Evolutionary conservation across 306 rosid genomes (phyloP).

Genomic region (Citrullus amarus): DNA sequence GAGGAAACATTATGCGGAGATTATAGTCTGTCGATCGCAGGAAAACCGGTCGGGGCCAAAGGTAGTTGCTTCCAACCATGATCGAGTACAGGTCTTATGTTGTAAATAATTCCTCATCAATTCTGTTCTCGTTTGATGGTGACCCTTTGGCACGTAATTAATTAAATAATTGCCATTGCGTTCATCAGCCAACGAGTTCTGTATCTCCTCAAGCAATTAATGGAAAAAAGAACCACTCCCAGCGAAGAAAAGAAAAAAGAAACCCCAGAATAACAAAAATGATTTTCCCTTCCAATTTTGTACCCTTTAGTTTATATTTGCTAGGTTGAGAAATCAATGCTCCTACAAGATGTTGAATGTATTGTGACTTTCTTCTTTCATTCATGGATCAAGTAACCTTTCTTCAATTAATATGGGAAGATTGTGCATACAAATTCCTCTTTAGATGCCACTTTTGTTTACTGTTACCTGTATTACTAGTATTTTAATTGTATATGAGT

Average conservation of each 20-base stretch:
- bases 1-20: slow-evolving; percentile 12
- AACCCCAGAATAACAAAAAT: not conserved
- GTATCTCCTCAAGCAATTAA: slow-evolving; percentile 12
- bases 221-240: not conserved
- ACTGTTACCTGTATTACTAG: not conserved
- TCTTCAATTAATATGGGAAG: not conserved
- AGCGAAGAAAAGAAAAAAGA: too few relatives aligned
- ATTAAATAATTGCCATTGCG: slow-evolving; percentile 28
- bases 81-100: slow-evolving; percentile 33
- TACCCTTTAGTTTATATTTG: not conserved
- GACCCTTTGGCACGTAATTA: slow-evolving; percentile 20
- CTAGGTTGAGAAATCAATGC: slow-evolving; percentile 4
- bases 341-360: slow-evolving; percentile 10
- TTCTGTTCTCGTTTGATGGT: slow-evolving; percentile 9
- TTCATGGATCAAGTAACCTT: slow-evolving; percentile 1
- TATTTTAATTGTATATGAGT: not conserved
- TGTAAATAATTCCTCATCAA: slow-evolving; percentile 23
- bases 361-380: not conserved
- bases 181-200: slow-evolving; percentile 26
- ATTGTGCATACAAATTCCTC: not conserved
- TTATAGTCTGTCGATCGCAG: not conserved
- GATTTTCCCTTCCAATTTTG: not conserved
- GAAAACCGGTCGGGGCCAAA: slow-evolving; percentile 2
- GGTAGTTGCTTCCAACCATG: slow-evolving; percentile 16
- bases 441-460: not conserved